Conservation (phyloP, 2,329 filamentous ascomycete species). For the Verticillium alfalfae region DNA sequence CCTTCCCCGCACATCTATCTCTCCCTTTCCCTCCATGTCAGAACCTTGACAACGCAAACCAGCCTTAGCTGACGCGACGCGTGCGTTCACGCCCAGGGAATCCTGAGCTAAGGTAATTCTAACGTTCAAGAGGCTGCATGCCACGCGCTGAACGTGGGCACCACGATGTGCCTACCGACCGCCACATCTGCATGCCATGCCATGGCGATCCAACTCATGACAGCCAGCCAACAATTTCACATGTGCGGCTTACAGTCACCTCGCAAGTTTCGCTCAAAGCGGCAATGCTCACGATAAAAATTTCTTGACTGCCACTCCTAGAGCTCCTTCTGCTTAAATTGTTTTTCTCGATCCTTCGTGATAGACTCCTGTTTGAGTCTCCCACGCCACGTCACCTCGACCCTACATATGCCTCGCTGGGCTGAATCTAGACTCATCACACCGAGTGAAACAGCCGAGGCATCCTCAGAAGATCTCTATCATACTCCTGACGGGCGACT, state of each 20-base stretch:
- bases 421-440: background rate
- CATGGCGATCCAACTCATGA: background rate
- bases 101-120: background rate
- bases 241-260: background rate
- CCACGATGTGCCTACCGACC: background rate
- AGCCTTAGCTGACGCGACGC: background rate
- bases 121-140: background rate
- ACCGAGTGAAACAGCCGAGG: background rate
- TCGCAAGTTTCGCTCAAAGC: background rate
- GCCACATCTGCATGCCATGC: background rate
- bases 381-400: background rate
- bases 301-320: background rate
- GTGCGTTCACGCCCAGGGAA: background rate
- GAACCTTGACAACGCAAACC: background rate
- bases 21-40: background rate
- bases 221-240: background rate
- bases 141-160: background rate
- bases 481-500: background rate
- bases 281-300: background rate
- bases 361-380: background rate
- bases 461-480: background rate
- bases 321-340: background rate
- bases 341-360: background rate
- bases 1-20: background rate
- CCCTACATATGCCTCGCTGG: background rate